Percentiles rank a stretch among this genome's conserved stretches.
These are phyloP conservation scores for Cenchrus purpureus DNA, from an alignment of 176 grass and related monocot genomes.

Conservation along the genomic window DNA sequence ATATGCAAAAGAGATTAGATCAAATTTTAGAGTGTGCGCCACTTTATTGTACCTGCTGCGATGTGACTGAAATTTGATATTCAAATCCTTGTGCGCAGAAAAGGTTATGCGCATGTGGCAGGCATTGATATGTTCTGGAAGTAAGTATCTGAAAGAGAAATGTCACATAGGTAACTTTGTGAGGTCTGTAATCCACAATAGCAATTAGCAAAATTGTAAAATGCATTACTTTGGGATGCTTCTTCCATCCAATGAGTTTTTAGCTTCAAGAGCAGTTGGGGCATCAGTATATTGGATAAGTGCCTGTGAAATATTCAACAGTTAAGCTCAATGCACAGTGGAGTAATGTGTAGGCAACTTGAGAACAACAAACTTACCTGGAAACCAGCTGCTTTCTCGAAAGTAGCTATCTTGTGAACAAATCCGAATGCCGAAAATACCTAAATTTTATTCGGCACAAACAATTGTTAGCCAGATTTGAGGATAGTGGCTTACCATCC, in stretches of 20 bases:
- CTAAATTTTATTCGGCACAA: slow-evolving; percentile 37
- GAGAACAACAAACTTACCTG: slow-evolving; percentile 57
- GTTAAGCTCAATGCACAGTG: slow-evolving; percentile 15
- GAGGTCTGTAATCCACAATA: neutral
- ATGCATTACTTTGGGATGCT: slow-evolving; percentile 84
- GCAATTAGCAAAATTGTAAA: slow-evolving; percentile 1
- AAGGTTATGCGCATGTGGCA: slow-evolving; percentile 92
- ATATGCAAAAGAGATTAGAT: slow-evolving; percentile 25
- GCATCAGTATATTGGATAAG: slow-evolving; percentile 96
- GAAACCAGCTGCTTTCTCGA: slow-evolving; percentile 99
- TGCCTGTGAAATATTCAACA: slow-evolving; percentile 59
- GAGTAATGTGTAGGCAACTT: neutral
- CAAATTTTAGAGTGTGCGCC: neutral
- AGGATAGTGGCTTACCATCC: neutral
- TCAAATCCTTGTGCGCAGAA: slow-evolving; percentile 99
- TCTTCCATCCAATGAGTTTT: slow-evolving; percentile 94
- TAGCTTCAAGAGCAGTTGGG: slow-evolving; percentile 83
- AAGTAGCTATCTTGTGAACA: slow-evolving; percentile 99
- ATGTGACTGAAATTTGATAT: slow-evolving; percentile 98
- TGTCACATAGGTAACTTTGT: slow-evolving; percentile 21
- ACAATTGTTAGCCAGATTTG: neutral
- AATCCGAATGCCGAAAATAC: slow-evolving; percentile 98
- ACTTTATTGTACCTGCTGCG: slow-evolving; percentile 76
- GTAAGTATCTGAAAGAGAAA: slow-evolving; percentile 75
- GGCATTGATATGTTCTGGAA: slow-evolving; percentile 68